Base-by-base conservation (phyloP, 148 eudicot species). In the Heliamphora exappendiculata region DNA sequence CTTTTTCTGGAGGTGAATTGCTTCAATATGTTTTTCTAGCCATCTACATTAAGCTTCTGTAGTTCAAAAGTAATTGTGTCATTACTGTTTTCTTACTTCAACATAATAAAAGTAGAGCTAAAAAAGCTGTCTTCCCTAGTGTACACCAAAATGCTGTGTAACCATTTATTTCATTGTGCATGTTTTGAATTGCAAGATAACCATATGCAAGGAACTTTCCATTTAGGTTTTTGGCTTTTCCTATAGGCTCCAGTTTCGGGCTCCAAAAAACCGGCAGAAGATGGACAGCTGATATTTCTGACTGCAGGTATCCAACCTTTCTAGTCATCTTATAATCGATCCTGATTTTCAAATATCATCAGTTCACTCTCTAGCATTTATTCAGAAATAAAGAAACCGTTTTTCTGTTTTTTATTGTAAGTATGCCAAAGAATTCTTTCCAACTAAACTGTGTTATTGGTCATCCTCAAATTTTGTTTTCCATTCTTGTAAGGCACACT, bases 211-310 rank as follows among this genome's bases (percentile, higher is more conserved):
- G 41, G 33, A 64, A 41, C 58, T 7, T 59, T 73, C 65, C 84
- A 31, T 49, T 51, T 31, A 20, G 44, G 26, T 53, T 51, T 80
- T 37, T 64, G 53, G 50, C 45, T 76, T 60, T 70, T 77, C 57
- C 71, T 36, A 29, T 65, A 94, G 98, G 98, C 98, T 81, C 98
- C 97, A 42, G 98, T 94, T 83, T 94, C 97, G 70, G 98, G 98
- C 74, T 94, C 98, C 51, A 94, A 92, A 79, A 90, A 92, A 80
- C 98, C 97, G 10, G 98, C 98, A 51, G 98, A 92, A 78, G 98
- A 90, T 68, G 96, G 98, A 26, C 97, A 92, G 75, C 83, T 94
- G 62, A 92, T 92, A 81, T 94, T 92, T 83, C 89, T 94, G 29
- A 88, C 95, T 59, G 97, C 97, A 75, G 97, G 97, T 88, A 72